These are phyloP conservation scores for Helminthosporium solani DNA, from an alignment of 2,329 filamentous ascomycete genomes.

Conservation along the genomic window DNA sequence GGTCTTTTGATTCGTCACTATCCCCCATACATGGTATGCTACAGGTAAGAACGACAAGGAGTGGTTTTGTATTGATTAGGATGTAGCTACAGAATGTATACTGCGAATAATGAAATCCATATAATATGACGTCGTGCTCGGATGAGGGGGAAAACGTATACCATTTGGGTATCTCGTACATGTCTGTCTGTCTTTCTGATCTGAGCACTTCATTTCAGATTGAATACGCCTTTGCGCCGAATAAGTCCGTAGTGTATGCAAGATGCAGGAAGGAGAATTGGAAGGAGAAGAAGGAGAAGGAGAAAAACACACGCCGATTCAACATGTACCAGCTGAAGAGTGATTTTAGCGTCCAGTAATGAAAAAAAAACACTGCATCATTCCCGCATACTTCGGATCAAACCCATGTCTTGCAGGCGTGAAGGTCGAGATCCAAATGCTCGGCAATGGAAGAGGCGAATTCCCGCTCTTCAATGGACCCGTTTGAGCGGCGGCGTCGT, in stretches of 20 bases:
- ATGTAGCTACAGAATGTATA: too few species aligned
- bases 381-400: conserved; percentile 6
- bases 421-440: conserved; percentile 32
- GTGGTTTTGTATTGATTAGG: too few species aligned
- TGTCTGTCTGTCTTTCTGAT: conserved; percentile 29
- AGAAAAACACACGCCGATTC: too few species aligned
- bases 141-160: too few species aligned
- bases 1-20: too few species aligned
- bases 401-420: conserved; percentile 31
- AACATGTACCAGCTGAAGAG: neutral
- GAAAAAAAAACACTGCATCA: neutral
- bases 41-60: too few species aligned
- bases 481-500: conserved; percentile 42
- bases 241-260: too few species aligned
- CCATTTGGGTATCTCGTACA: neutral
- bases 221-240: conserved; percentile 17
- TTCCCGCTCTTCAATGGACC: conserved; percentile 34
- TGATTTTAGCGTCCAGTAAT: neutral
- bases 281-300: too few species aligned
- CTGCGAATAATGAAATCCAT: too few species aligned
- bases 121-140: too few species aligned
- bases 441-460: conserved; percentile 40
- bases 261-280: too few species aligned
- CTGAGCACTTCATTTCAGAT: conserved; percentile 37
- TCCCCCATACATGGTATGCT: too few species aligned